Evolutionary conservation across 2,329 filamentous ascomycete genomes (phyloP), one percentile per base, ranked within the genome.

Genomic region (Lecanicillium sp.): DNA sequence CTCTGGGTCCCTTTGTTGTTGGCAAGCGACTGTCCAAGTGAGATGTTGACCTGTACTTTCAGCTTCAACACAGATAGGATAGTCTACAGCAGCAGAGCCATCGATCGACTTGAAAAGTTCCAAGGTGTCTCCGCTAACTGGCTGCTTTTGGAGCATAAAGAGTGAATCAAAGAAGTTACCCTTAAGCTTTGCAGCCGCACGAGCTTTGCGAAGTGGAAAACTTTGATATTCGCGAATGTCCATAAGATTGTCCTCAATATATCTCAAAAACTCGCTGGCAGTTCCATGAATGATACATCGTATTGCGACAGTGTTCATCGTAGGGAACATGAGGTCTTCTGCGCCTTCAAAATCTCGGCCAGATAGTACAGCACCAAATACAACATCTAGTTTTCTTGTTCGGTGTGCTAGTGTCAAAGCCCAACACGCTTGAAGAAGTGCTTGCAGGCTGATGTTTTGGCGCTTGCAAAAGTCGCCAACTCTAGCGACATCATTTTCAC

Each of bases 241-340:
- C 2, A 70, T 67, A 58, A 85, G 74, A 43, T 75, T 81, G 2
- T 80, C 73, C 52, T 95, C 87, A 46, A 88, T 70, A 51, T 89
- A 84, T 11, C 65, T 68, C 19, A 95, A 60, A 60, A 94, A 80
- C 1, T 79, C 71, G 1, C 57, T 46, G 0, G 73, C 62, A 0
- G 70, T 78, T 2, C 85, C 85, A 49, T 92, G 83, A 3, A 95
- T 56, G 3, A 89, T 69, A 2, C 73, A 73, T 9, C 88, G 73
- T 7, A 94, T 68, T 0, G 83, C 75, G 0, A 95, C 79, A 0
- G 89, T 95, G 52, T 94, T 95, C 85, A 95, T 95, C 0, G 84
- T 86, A 0, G 89, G 90, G 51, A 95, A 95, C 53, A 89, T 69
- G 11, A 90, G 59, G 18, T 74, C 58, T 31, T 83, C 74, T 0